Base-by-base conservation (phyloP, 192 early-diverging fungal genomes). In the Helicostylum pulchrum region DNA sequence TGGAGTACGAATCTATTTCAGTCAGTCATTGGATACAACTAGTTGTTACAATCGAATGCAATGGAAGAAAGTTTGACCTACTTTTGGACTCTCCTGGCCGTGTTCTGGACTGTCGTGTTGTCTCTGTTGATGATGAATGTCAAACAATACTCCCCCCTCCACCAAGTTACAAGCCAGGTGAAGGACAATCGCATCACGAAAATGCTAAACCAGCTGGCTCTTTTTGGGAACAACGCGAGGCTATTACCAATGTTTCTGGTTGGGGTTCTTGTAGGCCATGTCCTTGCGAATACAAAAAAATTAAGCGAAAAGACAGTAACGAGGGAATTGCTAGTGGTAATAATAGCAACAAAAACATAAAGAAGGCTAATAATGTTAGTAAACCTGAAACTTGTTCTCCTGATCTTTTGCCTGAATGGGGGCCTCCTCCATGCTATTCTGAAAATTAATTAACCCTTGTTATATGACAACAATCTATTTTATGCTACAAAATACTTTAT, bases 41-140 rank as follows among this genome's bases (percentile, higher is more conserved):
- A 8, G 47, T 48, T 4, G 59, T 62, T 1, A 31, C 17, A 4
- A 12, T 72, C 8, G 58, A 62, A 23, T 43, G 39, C n/a, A 51
- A 66, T 12, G 59, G 59, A 9, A 31, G 55, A n/a, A 31, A 6
- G 2, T 53, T 60, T 19, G 64, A 72, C 20, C 26, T 66, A 2
- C 11, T 34, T 1, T 20, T 72, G 8, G 70, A 72, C 36, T 61
- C 63, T 10, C 64, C 58, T 5, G 54, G 61, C 9, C 59, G 55
- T 44, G 51, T 72, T 7, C 53, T 72, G 14, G 43, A 66, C 21
- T 72, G 70, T 46, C 70, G 70, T 5, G n/a, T 72, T 14, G 70
- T 61, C 7, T 31, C 58, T 32, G 31, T 47, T 2, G 66, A 61
- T 53, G 66, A 67, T 32, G 66, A 61, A 43, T 26, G 50, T 4